phyloP scores from a whole-genome alignment of 768 basidiomycete species.

The Auriscalpium vulgare region DNA sequence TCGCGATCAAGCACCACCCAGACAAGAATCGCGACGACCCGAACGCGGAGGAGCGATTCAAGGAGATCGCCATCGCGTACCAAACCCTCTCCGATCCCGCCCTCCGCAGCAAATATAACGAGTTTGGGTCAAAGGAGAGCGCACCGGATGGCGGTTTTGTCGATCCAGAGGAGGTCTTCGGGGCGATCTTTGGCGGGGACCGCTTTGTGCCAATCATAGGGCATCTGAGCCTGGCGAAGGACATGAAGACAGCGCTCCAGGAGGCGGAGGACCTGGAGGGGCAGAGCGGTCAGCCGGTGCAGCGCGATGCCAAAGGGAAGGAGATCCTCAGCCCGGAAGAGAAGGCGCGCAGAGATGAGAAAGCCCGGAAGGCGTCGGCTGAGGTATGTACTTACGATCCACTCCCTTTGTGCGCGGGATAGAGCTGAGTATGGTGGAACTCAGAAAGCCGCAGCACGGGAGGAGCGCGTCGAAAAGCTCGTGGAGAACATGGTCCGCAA shows the following conservation, averaged over 20 bases:
- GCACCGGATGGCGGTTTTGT: slow-evolving; percentile 80
- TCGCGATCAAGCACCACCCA: slow-evolving; percentile 87
- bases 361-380: slow-evolving; percentile 51
- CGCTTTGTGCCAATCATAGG: slow-evolving; percentile 84
- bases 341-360: slow-evolving; percentile 52
- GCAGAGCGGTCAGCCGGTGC: slow-evolving; percentile 29
- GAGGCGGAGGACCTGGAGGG: slow-evolving; percentile 65
- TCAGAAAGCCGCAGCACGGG: slow-evolving; percentile 75
- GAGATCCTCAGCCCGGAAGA: slow-evolving; percentile 33
- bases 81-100: slow-evolving; percentile 75
- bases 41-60: slow-evolving; percentile 79
- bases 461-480: slow-evolving; percentile 67
- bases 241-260: slow-evolving; percentile 90
- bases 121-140: slow-evolving; percentile 81
- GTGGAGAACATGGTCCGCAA: slow-evolving; percentile 76
- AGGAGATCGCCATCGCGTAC: slow-evolving; percentile 84
- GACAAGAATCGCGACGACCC: slow-evolving; percentile 92
- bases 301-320: slow-evolving; percentile 43
- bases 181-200: slow-evolving; percentile 86
- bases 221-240: slow-evolving; percentile 76
- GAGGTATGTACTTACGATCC: slow-evolving; percentile 43
- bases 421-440: no score
- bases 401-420: neutral
- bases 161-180: slow-evolving; percentile 71
- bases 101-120: slow-evolving; percentile 82